Conservation (phyloP, 148 eudicot species). For the Silene conica region DNA sequence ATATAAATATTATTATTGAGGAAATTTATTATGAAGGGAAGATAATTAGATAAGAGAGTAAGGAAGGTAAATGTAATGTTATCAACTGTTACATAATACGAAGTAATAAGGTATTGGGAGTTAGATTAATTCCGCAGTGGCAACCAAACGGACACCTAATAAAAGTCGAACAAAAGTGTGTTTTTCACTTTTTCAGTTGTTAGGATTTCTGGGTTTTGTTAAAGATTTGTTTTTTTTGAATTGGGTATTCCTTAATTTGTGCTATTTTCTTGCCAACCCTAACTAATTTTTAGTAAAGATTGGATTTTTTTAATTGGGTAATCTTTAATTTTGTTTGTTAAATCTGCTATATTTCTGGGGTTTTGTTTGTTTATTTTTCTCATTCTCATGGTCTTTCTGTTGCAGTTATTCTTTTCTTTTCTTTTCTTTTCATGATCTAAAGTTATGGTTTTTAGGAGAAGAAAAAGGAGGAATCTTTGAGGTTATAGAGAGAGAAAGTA, state of each 20-base stretch:
- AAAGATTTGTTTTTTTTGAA: background rate
- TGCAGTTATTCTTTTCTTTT: constrained; percentile 32
- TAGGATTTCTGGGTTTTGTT: constrained; percentile 45
- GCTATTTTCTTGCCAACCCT: constrained; percentile 26
- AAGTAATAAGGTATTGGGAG: too few relatives aligned
- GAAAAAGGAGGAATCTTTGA: constrained; percentile 6
- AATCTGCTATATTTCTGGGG: constrained; percentile 16
- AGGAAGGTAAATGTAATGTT: constrained; percentile 11
- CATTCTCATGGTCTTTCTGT: constrained; percentile 33
- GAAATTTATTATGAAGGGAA: background rate
- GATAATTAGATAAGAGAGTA: constrained; percentile 8
- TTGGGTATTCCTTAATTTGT: background rate
- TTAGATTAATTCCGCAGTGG: too few relatives aligned
- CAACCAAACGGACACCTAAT: too few relatives aligned
- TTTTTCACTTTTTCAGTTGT: constrained; percentile 45
- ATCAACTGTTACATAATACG: constrained; percentile 39
- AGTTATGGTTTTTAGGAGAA: constrained; percentile 17
- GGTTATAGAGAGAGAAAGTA: constrained; percentile 10
- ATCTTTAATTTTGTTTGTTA: constrained; percentile 9
- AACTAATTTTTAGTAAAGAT: constrained; percentile 21
- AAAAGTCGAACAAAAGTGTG: constrained; percentile 28
- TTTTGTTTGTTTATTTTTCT: background rate
- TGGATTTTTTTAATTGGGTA: constrained; percentile 24
- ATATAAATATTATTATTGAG: background rate
- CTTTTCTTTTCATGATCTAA: constrained; percentile 29